A percentile compares a stretch with the other conserved stretches of the same genome.
Evolutionary conservation across 345 rosid species (phyloP).

Genomic region (Linum usitatissimum): DNA sequence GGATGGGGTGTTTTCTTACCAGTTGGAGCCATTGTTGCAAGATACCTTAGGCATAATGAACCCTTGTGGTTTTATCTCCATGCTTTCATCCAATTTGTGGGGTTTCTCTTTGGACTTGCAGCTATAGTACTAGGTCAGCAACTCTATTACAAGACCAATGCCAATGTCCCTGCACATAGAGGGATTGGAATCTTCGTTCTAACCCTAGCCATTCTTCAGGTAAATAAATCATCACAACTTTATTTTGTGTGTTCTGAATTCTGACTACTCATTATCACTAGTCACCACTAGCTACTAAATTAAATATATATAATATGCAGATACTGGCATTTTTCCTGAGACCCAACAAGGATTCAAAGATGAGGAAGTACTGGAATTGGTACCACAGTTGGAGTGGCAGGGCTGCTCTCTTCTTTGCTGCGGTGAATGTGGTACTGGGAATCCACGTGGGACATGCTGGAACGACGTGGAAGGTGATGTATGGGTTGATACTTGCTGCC

Average conservation of each 20-base stretch:
- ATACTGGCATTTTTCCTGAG: slow-evolving; percentile 68
- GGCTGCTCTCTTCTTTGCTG: slow-evolving; percentile 65
- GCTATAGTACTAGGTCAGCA: slow-evolving; percentile 54
- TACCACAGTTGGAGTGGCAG: slow-evolving; percentile 83
- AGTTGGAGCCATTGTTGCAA: slow-evolving; percentile 58
- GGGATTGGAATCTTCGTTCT: slow-evolving; percentile 78
- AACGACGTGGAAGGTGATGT: slow-evolving; percentile 60
- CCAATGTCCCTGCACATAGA: slow-evolving; percentile 51
- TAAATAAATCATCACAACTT: slow-evolving; percentile 11
- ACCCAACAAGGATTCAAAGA: slow-evolving; percentile 62
- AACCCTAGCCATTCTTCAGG: slow-evolving; percentile 73
- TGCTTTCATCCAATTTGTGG: slow-evolving; percentile 45
- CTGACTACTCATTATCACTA: no score
- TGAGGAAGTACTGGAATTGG: slow-evolving; percentile 73
- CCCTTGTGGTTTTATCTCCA: slow-evolving; percentile 88
- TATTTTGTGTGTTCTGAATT: neutral
- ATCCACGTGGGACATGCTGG: slow-evolving; percentile 48
- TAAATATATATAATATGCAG: slow-evolving; percentile 19
- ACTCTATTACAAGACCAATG: slow-evolving; percentile 40
- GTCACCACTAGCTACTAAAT: no score
- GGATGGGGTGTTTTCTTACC: slow-evolving; percentile 85
- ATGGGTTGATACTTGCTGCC: slow-evolving; percentile 50
- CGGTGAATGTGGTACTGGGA: slow-evolving; percentile 60
- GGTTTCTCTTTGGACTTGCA: slow-evolving; percentile 59
- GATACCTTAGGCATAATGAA: slow-evolving; percentile 73